phyloP scores from a whole-genome alignment of 2,329 filamentous ascomycete species.

The Ophiobolus disseminans region DNA sequence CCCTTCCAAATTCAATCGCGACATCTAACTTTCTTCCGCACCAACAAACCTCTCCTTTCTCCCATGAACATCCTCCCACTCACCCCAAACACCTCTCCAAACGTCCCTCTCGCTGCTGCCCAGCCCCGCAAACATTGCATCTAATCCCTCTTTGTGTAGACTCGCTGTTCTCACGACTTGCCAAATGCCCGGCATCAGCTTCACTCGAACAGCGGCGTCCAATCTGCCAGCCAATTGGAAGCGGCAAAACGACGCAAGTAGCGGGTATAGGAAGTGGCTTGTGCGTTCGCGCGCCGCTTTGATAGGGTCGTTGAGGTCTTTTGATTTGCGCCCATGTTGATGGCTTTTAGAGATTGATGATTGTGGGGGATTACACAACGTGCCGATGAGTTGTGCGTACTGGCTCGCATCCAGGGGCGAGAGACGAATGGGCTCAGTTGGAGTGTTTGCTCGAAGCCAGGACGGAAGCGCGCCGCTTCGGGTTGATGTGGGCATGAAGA shows the following conservation, averaged over 20 bases:
- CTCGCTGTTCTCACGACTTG: conserved; percentile 42
- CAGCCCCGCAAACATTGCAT: conserved; percentile 49
- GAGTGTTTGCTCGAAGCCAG: conserved; percentile 35
- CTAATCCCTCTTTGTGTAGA: conserved; percentile 38
- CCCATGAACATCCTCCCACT: conserved; percentile 43
- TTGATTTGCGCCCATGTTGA: conserved; percentile 38
- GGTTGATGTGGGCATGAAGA: conserved; percentile 58
- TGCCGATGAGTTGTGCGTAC: conserved; percentile 64
- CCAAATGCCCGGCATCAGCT: conserved; percentile 65
- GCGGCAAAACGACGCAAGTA: conserved; percentile 64
- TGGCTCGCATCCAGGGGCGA: conserved; percentile 55
- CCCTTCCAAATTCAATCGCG: neutral
- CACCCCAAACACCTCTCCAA: conserved; percentile 47
- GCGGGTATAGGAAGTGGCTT: conserved; percentile 63
- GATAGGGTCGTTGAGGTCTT: conserved; percentile 64
- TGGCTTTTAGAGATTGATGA: conserved; percentile 58
- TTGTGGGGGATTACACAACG: conserved; percentile 67
- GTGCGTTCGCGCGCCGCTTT: conserved; percentile 65
- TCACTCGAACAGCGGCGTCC: conserved; percentile 60
- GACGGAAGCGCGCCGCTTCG: conserved; percentile 35
- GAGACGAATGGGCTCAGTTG: conserved; percentile 30
- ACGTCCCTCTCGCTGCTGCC: conserved; percentile 42
- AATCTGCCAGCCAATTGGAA: conserved; percentile 59
- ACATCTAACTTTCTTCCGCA: conserved; percentile 7
- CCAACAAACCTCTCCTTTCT: conserved; percentile 19